Evolutionary conservation across 169 alveolate genomes (phyloP), one percentile per base, ranked within the genome.

Genomic region (Cryptosporidium sp.): DNA sequence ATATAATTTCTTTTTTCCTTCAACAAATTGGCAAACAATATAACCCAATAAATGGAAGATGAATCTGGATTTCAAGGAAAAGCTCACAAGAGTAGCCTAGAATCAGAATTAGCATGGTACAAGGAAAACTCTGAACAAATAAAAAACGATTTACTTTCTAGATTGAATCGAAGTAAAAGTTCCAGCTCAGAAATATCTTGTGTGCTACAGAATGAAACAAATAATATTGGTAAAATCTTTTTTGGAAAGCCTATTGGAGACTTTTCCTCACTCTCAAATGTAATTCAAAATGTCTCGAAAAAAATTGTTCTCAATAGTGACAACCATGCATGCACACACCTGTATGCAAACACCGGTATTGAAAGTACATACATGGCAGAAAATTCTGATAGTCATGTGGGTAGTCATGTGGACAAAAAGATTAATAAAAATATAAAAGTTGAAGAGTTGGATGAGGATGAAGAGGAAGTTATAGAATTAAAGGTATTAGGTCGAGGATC

Each of bases 81-180:
- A 18, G 8, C 21, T 29, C 67, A 23, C n/a, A n/a, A 52, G 68
- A 39, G 70, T 26, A 58, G 14, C 23, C 37, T 52, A 12, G 68
- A 51, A 33, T 35, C 62, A 3, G 86, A 73, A 37, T 41, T 73
- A 21, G 21, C n/a, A 31, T 73, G 86, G 86, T 58, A 73, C 59
- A 26, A n/a, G 43, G 55, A 73, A 21, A 73, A 59, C n/a, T 39
- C 16, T 10, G 70, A 55, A 31, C n/a, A 73, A 39, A 73, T 73
- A 33, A 52, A 58, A 9, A 26, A 52, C 1, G 86, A 73, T 12
- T n/a, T 73, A 37, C 26, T 18, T 33, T 50, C 70, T 9, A 73
- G 39, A 41, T 41, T 73, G 43, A 35, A 41, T 35, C 4, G 5
- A 65, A 16, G 31, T 14, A 55, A n/a, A 23, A n/a, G n/a, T 14